These are phyloP conservation scores for Stylosanthes scabra DNA, from an alignment of 331 rosid genomes.

Conservation along the genomic window DNA sequence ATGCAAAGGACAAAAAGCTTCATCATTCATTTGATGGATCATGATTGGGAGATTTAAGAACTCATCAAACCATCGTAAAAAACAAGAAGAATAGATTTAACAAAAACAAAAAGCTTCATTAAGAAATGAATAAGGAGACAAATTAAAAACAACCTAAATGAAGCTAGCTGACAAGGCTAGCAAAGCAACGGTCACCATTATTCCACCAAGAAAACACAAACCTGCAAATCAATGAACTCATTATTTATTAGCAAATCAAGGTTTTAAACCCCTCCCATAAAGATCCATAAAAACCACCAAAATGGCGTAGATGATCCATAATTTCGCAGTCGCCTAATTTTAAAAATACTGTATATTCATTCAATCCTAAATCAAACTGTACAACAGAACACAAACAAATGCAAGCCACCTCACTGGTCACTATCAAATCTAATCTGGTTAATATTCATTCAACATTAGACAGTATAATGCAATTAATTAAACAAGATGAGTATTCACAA, in stretches of 20 bases:
- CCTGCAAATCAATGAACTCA: no score
- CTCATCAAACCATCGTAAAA: neutral
- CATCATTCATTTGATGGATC: no score
- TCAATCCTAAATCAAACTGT: neutral
- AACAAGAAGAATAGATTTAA: no score
- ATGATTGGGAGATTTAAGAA: neutral
- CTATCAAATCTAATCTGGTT: no score
- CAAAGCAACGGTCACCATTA: no score
- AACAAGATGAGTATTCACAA: neutral
- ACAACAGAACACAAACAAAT: neutral
- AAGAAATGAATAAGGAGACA: no score
- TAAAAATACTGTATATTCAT: neutral
- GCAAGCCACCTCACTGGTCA: neutral
- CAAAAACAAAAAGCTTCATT: no score
- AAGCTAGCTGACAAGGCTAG: no score
- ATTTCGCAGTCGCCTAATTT: neutral
- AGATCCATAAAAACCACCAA: conserved; percentile 3
- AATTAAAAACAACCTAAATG: no score
- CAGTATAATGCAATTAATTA: neutral
- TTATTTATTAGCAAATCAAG: no score
- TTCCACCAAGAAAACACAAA: no score
- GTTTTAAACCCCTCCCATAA: neutral
- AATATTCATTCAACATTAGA: no score
- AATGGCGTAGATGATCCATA: neutral
- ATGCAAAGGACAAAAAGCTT: neutral